These are phyloP conservation scores for Aotearoamyces nothofagi DNA, from an alignment of 2,329 filamentous ascomycete genomes.

Conservation along the genomic window DNA sequence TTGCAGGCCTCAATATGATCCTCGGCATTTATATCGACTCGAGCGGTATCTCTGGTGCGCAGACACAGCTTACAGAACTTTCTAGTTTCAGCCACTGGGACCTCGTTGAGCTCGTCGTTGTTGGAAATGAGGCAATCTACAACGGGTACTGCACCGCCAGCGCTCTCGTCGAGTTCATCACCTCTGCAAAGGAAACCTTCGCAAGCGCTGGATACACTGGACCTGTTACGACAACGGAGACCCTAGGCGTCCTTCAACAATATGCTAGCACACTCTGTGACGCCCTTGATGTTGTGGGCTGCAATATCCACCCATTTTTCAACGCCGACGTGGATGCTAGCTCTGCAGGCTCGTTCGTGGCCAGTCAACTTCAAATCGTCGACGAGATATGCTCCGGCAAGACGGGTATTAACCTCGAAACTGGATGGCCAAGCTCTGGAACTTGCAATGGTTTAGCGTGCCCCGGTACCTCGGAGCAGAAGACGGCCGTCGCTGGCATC, in stretches of 20 bases:
- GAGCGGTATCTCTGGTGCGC: conserved; percentile 41
- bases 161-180: conserved; percentile 58
- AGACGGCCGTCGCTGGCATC: conserved; percentile 57
- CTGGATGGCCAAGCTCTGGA: conserved; percentile 71
- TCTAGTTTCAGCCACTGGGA: conserved; percentile 59
- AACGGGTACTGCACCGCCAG: conserved; percentile 48
- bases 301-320: conserved; percentile 94
- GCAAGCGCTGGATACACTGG: conserved; percentile 51
- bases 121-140: conserved; percentile 86
- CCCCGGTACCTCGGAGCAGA: conserved; percentile 53
- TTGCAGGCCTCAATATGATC: conserved; percentile 62
- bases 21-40: conserved; percentile 74
- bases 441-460: conserved; percentile 56
- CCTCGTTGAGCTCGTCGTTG: conserved; percentile 62
- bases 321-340: conserved; percentile 49
- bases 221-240: conserved; percentile 72
- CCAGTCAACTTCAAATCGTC: conserved; percentile 56
- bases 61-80: conserved; percentile 55
- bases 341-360: conserved; percentile 63
- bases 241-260: conserved; percentile 60
- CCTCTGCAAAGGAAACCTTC: conserved; percentile 48
- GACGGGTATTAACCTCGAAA: conserved; percentile 71
- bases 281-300: conserved; percentile 63
- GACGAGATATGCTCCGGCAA: conserved; percentile 55
- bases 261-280: conserved; percentile 49